Percentiles rank a stretch among this genome's conserved stretches.
Conservation (phyloP, 768 basidiomycete species). For the Amanita exitialis region DNA sequence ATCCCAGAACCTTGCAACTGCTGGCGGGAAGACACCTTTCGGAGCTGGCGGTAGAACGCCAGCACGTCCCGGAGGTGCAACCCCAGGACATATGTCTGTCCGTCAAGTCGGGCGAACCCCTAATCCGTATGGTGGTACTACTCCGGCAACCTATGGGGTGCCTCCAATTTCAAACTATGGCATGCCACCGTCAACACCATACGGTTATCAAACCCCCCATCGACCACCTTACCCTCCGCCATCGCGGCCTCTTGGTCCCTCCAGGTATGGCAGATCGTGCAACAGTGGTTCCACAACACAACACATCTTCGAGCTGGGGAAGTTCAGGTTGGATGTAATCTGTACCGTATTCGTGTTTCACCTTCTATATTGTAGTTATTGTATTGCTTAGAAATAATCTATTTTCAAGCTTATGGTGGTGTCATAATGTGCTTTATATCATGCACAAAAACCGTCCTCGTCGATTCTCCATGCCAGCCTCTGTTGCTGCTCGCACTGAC, state of each 20-base stretch:
- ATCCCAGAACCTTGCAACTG: slow-evolving; percentile 48
- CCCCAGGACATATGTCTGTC: slow-evolving; percentile 73
- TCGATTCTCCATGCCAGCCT: slow-evolving; percentile 90
- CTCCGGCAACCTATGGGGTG: slow-evolving; percentile 32
- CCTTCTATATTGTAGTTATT: slow-evolving; percentile 5
- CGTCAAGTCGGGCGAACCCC: slow-evolving; percentile 69
- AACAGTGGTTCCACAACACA: slow-evolving; percentile 45
- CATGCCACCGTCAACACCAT: slow-evolving; percentile 22
- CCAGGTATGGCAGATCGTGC: slow-evolving; percentile 59
- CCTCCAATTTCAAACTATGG: slow-evolving; percentile 14
- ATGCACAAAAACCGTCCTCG: slow-evolving; percentile 83
- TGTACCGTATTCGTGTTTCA: not conserved
- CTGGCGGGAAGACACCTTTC: slow-evolving; percentile 75
- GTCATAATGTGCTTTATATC: slow-evolving; percentile 53
- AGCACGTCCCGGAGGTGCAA: slow-evolving; percentile 64
- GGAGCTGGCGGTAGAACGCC: slow-evolving; percentile 69
- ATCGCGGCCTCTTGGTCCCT: slow-evolving; percentile 30
- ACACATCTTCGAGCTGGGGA: slow-evolving; percentile 16
- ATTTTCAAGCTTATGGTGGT: slow-evolving; percentile 6
- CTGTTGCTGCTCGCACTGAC: slow-evolving; percentile 90
- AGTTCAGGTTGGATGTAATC: slow-evolving; percentile 4
- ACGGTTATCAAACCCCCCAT: slow-evolving; percentile 44
- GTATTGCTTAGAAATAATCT: slow-evolving; percentile 6
- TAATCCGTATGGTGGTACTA: slow-evolving; percentile 58
- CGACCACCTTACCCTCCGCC: slow-evolving; percentile 27